These are phyloP conservation scores for Gossypium bickii DNA, from an alignment of 345 rosid genomes.

Conservation along the genomic window DNA sequence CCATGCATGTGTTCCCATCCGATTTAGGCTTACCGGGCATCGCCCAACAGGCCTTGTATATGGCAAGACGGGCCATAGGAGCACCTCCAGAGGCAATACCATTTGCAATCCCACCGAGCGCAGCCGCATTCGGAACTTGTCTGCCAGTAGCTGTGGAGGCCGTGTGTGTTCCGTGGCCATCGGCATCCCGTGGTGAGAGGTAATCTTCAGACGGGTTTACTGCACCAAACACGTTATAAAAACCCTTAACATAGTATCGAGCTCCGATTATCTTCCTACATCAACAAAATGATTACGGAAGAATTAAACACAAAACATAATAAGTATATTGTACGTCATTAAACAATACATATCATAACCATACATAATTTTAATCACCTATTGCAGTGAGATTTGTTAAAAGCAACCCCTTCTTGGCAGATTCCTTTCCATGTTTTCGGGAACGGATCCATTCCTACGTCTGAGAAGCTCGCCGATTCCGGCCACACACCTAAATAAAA, in stretches of 20 bases:
- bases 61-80: conserved; percentile 61
- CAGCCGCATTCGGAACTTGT: conserved; percentile 34
- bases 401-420: conserved; percentile 63
- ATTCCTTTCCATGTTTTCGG: conserved; percentile 87
- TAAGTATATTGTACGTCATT: too few relatives aligned
- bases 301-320: too few relatives aligned
- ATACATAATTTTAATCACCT: conserved; percentile 30
- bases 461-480: conserved; percentile 73
- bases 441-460: conserved; percentile 67
- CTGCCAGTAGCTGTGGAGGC: conserved; percentile 68
- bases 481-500: conserved; percentile 76
- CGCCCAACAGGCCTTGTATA: conserved; percentile 86
- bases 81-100: conserved; percentile 84
- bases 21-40: conserved; percentile 43
- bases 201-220: conserved; percentile 53
- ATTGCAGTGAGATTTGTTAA: conserved; percentile 70
- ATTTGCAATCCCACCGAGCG: conserved; percentile 56
- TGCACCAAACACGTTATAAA: conserved; percentile 27
- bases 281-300: neutral
- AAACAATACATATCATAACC: too few relatives aligned
- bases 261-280: conserved; percentile 81
- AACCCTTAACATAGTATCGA: conserved; percentile 60
- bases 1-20: conserved; percentile 21
- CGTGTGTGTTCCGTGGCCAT: conserved; percentile 86
- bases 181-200: conserved; percentile 62